phyloP scores from a whole-genome alignment of 1,139 yeast species.

The Pichia sp. region DNA sequence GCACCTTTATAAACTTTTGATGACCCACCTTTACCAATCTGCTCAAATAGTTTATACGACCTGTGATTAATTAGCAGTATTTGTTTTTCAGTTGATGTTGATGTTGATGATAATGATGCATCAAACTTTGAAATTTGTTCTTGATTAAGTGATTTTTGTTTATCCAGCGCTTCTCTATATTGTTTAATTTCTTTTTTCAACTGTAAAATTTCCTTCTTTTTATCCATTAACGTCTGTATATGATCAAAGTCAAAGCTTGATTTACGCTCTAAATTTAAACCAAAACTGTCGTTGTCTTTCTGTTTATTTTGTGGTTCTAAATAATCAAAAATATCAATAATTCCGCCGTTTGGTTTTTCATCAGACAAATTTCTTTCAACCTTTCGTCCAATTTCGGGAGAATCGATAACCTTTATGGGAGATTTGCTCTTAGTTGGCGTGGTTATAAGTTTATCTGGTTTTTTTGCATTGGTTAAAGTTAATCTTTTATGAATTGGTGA shows the following conservation, averaged over 20 bases:
- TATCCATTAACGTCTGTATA: constrained; percentile 9
- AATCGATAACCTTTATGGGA: background rate
- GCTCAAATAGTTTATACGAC: constrained; percentile 67
- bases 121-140: constrained; percentile 1
- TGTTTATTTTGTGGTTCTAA: background rate
- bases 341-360: constrained; percentile 13
- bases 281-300: background rate
- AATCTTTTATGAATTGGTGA: constrained; percentile 7
- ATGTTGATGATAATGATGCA: background rate
- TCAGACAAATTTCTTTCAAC: constrained; percentile 14
- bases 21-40: constrained; percentile 88
- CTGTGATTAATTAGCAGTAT: constrained; percentile 45
- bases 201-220: constrained; percentile 11
- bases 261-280: background rate
- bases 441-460: background rate
- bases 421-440: background rate
- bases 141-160: constrained; percentile 6
- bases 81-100: background rate
- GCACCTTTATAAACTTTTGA: constrained; percentile 86
- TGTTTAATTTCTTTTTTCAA: constrained; percentile 16
- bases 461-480: background rate
- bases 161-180: constrained; percentile 11
- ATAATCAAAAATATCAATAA: constrained; percentile 8
- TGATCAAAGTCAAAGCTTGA: constrained; percentile 5
- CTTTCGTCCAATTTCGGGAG: constrained; percentile 10